These are phyloP conservation scores for Fusarium robinianum DNA, from an alignment of 2,329 filamentous ascomycete species.

Conservation along the genomic window DNA sequence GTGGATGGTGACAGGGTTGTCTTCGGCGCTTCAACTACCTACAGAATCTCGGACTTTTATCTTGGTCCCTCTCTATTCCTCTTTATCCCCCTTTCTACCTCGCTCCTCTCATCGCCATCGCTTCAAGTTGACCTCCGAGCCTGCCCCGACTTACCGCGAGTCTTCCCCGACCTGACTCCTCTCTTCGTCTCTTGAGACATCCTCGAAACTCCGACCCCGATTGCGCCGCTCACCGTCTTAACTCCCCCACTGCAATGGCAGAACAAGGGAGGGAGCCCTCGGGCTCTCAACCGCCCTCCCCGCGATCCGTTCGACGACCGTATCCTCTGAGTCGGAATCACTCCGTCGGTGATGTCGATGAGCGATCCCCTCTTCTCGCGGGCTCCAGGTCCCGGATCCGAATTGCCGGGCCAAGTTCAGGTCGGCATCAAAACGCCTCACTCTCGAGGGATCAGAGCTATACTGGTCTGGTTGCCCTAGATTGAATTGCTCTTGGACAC, in stretches of 20 bases:
- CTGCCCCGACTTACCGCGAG: too few species aligned
- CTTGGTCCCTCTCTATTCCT: too few species aligned
- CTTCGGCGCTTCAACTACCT: too few species aligned
- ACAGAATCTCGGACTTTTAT: too few species aligned
- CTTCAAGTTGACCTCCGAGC: too few species aligned
- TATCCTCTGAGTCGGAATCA: constrained; percentile 33
- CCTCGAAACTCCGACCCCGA: not conserved
- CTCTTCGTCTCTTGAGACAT: not conserved
- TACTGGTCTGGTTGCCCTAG: constrained; percentile 40
- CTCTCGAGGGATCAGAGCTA: constrained; percentile 51
- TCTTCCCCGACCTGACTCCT: not conserved
- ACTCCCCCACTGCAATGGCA: constrained; percentile 35
- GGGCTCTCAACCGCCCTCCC: constrained; percentile 42
- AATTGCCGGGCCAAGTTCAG: constrained; percentile 41
- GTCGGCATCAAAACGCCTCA: constrained; percentile 31
- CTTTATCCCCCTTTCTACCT: too few species aligned
- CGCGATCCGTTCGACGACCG: constrained; percentile 39
- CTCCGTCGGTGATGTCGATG: constrained; percentile 45
- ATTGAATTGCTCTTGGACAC: not conserved
- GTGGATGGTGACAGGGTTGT: not conserved
- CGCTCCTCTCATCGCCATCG: too few species aligned
- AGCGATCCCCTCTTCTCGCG: constrained; percentile 50
- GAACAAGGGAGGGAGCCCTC: constrained; percentile 35
- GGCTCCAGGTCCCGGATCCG: constrained; percentile 49
- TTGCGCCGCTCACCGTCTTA: not conserved